phyloP scores from a whole-genome alignment of 2,329 filamentous ascomycete genomes.

The Alternaria angustiovoidea region DNA sequence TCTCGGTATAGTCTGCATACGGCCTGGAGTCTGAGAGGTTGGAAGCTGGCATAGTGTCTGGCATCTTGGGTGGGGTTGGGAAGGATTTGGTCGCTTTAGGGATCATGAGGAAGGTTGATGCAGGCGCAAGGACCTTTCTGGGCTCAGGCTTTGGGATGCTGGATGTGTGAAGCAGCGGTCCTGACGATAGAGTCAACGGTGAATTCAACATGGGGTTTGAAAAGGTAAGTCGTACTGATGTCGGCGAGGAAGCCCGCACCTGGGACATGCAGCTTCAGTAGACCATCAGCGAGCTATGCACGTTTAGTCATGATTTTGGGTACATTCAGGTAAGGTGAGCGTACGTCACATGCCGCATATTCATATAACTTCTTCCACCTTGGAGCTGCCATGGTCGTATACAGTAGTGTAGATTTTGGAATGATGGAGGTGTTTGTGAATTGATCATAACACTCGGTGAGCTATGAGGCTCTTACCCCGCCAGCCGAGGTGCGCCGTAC shows the following conservation, averaged over 20 bases:
- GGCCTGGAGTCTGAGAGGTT: conserved; percentile 58
- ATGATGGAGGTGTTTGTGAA: not conserved
- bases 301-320: conserved; percentile 16
- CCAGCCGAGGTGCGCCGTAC: conserved; percentile 13
- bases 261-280: conserved; percentile 73
- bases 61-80: conserved; percentile 38
- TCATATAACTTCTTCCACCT: conserved; percentile 43
- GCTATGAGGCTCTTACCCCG: conserved; percentile 11
- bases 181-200: conserved; percentile 21
- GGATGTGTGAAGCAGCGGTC: conserved; percentile 36
- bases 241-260: conserved; percentile 73
- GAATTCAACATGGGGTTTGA: not conserved
- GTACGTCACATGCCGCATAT: conserved; percentile 48
- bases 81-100: conserved; percentile 61
- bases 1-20: conserved; percentile 71
- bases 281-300: conserved; percentile 67
- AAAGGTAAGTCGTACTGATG: conserved; percentile 57
- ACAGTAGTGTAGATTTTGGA: not conserved
- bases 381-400: conserved; percentile 31
- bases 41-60: conserved; percentile 43
- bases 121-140: conserved; percentile 58
- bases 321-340: conserved; percentile 1
- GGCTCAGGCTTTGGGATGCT: conserved; percentile 24
- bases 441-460: not conserved
- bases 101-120: conserved; percentile 70